Evolutionary conservation across 2,329 filamentous ascomycete species (phyloP), one percentile per base, ranked within the genome.

Genomic region (Colletotrichum endophyticum): DNA sequence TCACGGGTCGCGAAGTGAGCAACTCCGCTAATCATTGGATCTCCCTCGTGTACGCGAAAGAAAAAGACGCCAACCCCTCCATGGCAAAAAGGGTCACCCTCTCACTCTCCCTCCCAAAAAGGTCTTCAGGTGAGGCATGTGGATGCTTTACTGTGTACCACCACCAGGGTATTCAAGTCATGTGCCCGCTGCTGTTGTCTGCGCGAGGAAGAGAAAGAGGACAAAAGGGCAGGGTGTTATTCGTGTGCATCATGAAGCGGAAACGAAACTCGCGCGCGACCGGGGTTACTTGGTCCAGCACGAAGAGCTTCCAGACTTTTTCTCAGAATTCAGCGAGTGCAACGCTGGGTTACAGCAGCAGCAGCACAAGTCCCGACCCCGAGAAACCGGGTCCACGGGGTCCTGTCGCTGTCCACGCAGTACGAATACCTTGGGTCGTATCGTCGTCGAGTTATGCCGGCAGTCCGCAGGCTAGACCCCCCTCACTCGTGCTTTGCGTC

Each of bases 341-440:
- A 28, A 73, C 70, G 53, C 63, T 32, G 56, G 56, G 73, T 73
- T 44, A 49, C 30, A 32, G 30, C 28, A 67, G 63, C 56, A 63
- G 56, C 62, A 56, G 66, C 28, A 28, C 59, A 56, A 44, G 73
- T 56, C 73, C 73, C 73, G 44, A 64, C 39, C 63, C 73, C 73
- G 64, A 76, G 57, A 75, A 63, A 44, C 56, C 73, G 73, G 73
- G 62, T 73, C 68, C 70, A 76, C 73, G 57, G 73, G 70, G 73
- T 68, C 39, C 57, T 68, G 73, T 28, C 70, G 66, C 39, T 61
- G 44, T 16, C 44, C 64, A 61, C 44, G 64, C 66, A 28, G 25
- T 27, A 19, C 12, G 66, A 30, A 57, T 16, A 8, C 22, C 53
- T 16, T 15, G 19, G 27, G 53, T 57, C 53, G 53, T 57, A 57